These are phyloP conservation scores for Erysiphe neolycopersici DNA, from an alignment of 2,329 filamentous ascomycete species.

Conservation along the genomic window DNA sequence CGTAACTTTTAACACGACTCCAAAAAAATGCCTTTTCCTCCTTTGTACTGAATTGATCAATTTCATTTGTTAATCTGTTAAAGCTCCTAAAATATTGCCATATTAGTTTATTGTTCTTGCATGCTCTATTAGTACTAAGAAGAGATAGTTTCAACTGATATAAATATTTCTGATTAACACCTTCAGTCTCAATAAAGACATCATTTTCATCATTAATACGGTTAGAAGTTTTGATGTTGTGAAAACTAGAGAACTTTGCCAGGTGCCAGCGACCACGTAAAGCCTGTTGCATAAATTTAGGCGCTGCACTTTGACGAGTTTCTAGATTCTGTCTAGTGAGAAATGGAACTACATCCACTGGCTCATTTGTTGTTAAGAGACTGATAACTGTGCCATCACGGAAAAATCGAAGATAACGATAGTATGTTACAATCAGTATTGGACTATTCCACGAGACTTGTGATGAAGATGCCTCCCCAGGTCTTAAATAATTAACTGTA, in stretches of 20 bases:
- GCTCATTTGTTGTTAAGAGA: conserved; percentile 56
- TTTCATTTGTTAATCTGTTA: conserved; percentile 71
- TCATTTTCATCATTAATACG: conserved; percentile 31
- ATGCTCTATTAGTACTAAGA: conserved; percentile 31
- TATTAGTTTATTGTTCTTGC: conserved; percentile 59
- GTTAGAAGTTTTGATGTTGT: conserved; percentile 10
- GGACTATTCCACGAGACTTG: conserved; percentile 53
- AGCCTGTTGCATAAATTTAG: conserved; percentile 38
- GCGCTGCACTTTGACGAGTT: conserved; percentile 8
- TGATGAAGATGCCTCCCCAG: conserved; percentile 45
- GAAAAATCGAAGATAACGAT: conserved; percentile 87
- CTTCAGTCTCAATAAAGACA: conserved; percentile 65
- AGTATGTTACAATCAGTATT: conserved; percentile 92
- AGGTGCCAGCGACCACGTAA: conserved; percentile 39
- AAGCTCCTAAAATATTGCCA: conserved; percentile 89
- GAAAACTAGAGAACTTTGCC: conserved; percentile 8
- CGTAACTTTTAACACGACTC: conserved; percentile 37
- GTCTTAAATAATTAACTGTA: conserved; percentile 80
- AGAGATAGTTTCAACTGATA: conserved; percentile 61
- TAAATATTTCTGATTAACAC: conserved; percentile 49
- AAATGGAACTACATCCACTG: conserved; percentile 64
- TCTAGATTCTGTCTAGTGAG: conserved; percentile 44
- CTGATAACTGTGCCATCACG: conserved; percentile 65
- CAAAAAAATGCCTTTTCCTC: conserved; percentile 41
- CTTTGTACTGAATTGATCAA: conserved; percentile 47